Evolutionary conservation across 2,329 filamentous ascomycete genomes (phyloP).

Genomic region (Simplicillium aogashimaense): DNA sequence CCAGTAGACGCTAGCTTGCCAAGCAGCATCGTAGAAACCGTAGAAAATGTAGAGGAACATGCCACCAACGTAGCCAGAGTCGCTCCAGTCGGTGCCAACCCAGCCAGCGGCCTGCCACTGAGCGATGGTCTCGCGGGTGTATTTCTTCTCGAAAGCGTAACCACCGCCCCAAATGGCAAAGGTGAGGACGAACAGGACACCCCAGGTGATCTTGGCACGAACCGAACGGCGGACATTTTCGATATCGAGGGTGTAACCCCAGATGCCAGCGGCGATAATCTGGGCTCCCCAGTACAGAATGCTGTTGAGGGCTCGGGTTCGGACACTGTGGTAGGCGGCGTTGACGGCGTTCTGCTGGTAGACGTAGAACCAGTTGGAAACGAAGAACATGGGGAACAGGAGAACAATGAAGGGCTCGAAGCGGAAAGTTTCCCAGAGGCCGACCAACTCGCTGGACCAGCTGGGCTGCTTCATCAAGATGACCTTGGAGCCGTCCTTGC

Average conservation of each 20-base stretch:
- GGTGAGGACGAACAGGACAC: constrained; percentile 43
- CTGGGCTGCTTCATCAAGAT: constrained; percentile 77
- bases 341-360: constrained; percentile 80
- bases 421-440: constrained; percentile 63
- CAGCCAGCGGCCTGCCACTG: constrained; percentile 16
- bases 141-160: constrained; percentile 51
- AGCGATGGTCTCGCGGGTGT: constrained; percentile 25
- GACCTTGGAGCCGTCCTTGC: constrained; percentile 60
- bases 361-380: constrained; percentile 75
- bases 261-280: constrained; percentile 48
- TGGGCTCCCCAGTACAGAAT: constrained; percentile 72
- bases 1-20: constrained; percentile 52
- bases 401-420: constrained; percentile 62
- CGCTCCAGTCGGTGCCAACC: constrained; percentile 2
- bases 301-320: constrained; percentile 68
- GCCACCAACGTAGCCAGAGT: constrained; percentile 38
- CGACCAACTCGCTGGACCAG: constrained; percentile 67
- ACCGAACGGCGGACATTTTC: constrained; percentile 46
- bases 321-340: constrained; percentile 58
- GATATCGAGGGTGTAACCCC: constrained; percentile 60
- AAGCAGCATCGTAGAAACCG: constrained; percentile 57
- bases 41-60: constrained; percentile 67
- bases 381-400: constrained; percentile 74
- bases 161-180: constrained; percentile 40
- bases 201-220: constrained; percentile 54